Percentiles rank a stretch among this genome's conserved stretches.
These are phyloP conservation scores for Ophiostoma populinum DNA, from an alignment of 2,329 filamentous ascomycete genomes.

Conservation along the genomic window DNA sequence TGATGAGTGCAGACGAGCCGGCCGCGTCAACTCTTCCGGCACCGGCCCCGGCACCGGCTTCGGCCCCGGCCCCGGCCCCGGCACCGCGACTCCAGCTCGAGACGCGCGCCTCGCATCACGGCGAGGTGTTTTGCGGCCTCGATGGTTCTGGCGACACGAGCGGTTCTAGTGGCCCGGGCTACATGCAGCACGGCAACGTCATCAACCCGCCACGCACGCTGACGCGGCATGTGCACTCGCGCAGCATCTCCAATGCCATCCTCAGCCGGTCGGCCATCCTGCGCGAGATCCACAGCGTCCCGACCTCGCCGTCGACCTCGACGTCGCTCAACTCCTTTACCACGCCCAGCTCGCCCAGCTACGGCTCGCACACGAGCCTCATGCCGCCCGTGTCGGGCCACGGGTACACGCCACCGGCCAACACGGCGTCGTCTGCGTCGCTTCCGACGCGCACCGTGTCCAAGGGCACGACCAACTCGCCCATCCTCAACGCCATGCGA, in stretches of 20 bases:
- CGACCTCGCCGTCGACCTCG: conserved; percentile 21
- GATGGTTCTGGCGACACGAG: conserved; percentile 10
- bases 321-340: too few relatives aligned
- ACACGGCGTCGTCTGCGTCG: too few relatives aligned
- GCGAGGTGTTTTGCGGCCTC: conserved; percentile 17
- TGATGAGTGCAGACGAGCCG: conserved; percentile 10
- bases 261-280: conserved; percentile 22
- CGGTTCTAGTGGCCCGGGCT: neutral
- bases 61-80: neutral
- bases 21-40: too few relatives aligned
- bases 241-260: conserved; percentile 27
- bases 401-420: too few relatives aligned
- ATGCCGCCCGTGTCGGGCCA: neutral
- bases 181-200: conserved; percentile 1
- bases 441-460: too few relatives aligned
- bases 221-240: conserved; percentile 26
- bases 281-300: conserved; percentile 18
- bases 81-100: conserved; percentile 5
- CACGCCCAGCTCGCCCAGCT: neutral
- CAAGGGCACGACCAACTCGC: too few relatives aligned
- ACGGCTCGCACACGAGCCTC: neutral
- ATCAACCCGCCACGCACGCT: conserved; percentile 7
- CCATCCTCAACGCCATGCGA: conserved; percentile 24
- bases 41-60: neutral
- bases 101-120: conserved; percentile 10